phyloP scores from a whole-genome alignment of 176 grass and related monocot species.

The Alopecurus myosuroides region DNA sequence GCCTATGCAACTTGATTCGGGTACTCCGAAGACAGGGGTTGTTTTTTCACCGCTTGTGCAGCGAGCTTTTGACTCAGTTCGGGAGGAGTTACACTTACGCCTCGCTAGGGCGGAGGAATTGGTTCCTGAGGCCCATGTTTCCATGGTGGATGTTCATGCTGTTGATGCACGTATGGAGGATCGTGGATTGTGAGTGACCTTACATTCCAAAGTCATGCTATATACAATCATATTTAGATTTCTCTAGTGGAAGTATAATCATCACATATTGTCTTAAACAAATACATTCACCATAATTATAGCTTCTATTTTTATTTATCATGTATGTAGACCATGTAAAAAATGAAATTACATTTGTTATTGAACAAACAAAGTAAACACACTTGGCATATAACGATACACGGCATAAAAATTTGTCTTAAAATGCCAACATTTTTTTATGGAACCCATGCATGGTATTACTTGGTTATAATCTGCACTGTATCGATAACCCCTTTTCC shows the following conservation, averaged over 20 bases:
- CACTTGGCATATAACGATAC: not conserved
- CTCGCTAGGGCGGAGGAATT: no score
- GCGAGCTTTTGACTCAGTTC: no score
- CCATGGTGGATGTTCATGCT: no score
- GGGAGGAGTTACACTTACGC: no score
- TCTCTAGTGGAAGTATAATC: not conserved
- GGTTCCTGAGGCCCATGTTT: no score
- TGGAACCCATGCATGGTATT: not conserved
- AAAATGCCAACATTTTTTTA: not conserved
- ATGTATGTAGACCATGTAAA: not conserved
- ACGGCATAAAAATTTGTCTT: not conserved
- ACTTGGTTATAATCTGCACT: conserved; percentile 16
- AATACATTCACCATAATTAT: not conserved
- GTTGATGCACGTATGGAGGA: no score
- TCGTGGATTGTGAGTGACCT: no score
- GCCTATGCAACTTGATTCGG: no score
- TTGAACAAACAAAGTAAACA: not conserved
- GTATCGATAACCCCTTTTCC: conserved; percentile 33
- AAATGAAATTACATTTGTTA: not conserved
- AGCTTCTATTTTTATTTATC: not conserved
- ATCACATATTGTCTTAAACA: not conserved
- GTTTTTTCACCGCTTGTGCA: no score
- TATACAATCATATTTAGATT: not conserved
- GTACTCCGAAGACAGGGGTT: no score
- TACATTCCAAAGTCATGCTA: not conserved